Evolutionary conservation across 805 yeast species (phyloP), one percentile per base, ranked within the genome.

Genomic region (Candida stauntonica): DNA sequence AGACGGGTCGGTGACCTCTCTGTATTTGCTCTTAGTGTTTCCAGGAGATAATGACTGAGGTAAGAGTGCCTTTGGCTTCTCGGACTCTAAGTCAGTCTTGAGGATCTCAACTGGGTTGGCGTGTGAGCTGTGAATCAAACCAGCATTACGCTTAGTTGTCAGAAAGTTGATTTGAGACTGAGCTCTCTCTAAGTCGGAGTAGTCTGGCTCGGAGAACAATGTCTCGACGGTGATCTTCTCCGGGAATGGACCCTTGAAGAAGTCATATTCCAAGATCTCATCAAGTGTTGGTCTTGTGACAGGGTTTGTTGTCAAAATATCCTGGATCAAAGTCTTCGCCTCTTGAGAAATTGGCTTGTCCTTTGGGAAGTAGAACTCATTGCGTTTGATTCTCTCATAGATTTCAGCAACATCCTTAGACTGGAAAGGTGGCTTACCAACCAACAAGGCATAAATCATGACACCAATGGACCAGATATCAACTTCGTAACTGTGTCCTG

Each of bases 401-500:
- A 93, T 93, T 40, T 82, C 77, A 52, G 87, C 81, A 32, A 93
- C 96, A 59, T 89, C 96, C 57, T 87, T 86, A 26, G 95, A 86
- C 66, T 93, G 99, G 67, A 93, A 93, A 1, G 99, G 99, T 12
- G 99, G 99, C 61, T 87, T 88, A 26, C 98, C 98, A 42, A 84
- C 72, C 35, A 93, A 69, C 63, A 93, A 73, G 7, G 99, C 97
- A 58, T 81, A 93, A 70, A 93, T 73, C 87, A 93, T 93, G 42
- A 93, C 86, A 44, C 99, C 99, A 48, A 88, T 79, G 8, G 99
- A 94, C 99, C 99, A 93, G 44, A 88, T 77, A 61, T 93, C 99
- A 29, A 88, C 97, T 61, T 88, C 96, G 57, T 79, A 89, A 36
- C 94, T 80, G 61, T 93, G 99, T 7, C 98, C 99, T 11, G 78